A percentile compares a stretch with the other conserved stretches of the same genome.
Conservation (phyloP, 139 green algal species). For the Chlamydomonas asymmetrica region DNA sequence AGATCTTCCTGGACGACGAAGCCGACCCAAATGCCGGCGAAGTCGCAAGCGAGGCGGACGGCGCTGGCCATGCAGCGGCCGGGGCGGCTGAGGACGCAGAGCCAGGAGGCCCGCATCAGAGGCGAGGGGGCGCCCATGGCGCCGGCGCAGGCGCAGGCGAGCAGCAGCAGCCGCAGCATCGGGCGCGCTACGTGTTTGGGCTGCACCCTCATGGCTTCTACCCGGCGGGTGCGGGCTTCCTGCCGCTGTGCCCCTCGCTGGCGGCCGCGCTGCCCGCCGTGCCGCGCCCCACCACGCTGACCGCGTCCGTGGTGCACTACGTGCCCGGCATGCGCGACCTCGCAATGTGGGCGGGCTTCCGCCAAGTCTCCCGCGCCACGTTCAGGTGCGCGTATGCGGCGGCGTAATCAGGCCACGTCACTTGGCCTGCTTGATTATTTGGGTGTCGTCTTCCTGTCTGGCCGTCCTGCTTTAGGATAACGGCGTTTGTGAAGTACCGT, state of each 20-base stretch:
- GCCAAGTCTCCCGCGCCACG: too few species aligned
- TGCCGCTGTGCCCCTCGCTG: conserved; percentile 59
- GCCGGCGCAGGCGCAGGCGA: not conserved
- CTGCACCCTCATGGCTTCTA: conserved; percentile 84
- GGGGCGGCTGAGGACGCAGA: too few species aligned
- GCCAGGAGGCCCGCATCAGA: too few species aligned
- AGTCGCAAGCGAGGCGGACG: too few species aligned
- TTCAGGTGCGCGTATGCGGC: too few species aligned
- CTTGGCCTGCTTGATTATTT: not conserved
- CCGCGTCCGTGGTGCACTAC: conserved; percentile 67
- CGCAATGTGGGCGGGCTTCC: conserved; percentile 61
- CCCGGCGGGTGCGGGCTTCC: conserved; percentile 74
- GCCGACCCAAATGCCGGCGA: too few species aligned
- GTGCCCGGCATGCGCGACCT: conserved; percentile 66
- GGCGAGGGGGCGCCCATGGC: too few species aligned
- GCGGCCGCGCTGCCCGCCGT: conserved; percentile 1
- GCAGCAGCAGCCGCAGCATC: not conserved
- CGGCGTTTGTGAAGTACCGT: too few species aligned
- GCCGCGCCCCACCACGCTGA: conserved; percentile 39
- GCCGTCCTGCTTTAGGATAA: too few species aligned
- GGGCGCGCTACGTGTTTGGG: conserved; percentile 67
- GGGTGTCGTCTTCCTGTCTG: not conserved
- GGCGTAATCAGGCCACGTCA: too few species aligned
- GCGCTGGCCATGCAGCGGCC: too few species aligned
- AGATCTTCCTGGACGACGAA: too few species aligned